These are phyloP conservation scores for Grosmannia huntii DNA, from an alignment of 2,329 filamentous ascomycete species.

Conservation along the genomic window DNA sequence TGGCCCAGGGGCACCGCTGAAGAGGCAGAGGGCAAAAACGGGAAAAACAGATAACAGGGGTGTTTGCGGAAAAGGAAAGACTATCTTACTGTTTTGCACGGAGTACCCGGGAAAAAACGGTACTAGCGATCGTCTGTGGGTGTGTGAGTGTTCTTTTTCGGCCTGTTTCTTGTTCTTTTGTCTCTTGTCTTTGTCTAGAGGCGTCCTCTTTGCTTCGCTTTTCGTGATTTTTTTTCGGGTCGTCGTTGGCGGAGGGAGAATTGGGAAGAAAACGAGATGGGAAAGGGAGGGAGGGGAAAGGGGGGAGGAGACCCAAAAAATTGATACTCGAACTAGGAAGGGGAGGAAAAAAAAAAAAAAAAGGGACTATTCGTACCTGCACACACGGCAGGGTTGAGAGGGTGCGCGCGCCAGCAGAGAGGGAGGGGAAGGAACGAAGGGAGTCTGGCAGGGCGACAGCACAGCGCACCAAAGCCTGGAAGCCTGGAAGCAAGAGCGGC, in stretches of 20 bases:
- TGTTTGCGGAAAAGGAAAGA: not conserved
- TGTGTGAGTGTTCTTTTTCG: not conserved
- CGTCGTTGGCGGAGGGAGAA: not conserved
- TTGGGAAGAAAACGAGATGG: not conserved
- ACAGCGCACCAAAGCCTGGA: not conserved
- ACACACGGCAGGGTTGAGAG: not conserved
- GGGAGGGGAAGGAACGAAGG: conserved; percentile 3
- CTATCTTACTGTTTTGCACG: not conserved
- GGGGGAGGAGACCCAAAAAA: not conserved
- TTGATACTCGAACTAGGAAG: not conserved
- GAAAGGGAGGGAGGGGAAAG: not conserved
- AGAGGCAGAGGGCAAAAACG: not conserved
- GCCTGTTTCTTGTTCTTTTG: not conserved
- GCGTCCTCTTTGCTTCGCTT: not conserved
- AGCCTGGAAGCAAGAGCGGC: too few relatives aligned
- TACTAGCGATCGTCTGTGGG: not conserved
- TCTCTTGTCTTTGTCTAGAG: not conserved
- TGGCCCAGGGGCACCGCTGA: not conserved
- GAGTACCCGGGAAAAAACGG: not conserved
- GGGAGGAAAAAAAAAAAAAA: not conserved
- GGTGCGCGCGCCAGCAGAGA: not conserved
- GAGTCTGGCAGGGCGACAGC: not conserved
- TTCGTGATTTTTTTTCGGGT: not conserved
- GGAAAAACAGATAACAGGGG: not conserved
- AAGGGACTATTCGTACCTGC: not conserved